Evolutionary conservation across 2,329 filamentous ascomycete genomes (phyloP).

Genomic region (Chlorencoelia australis): DNA sequence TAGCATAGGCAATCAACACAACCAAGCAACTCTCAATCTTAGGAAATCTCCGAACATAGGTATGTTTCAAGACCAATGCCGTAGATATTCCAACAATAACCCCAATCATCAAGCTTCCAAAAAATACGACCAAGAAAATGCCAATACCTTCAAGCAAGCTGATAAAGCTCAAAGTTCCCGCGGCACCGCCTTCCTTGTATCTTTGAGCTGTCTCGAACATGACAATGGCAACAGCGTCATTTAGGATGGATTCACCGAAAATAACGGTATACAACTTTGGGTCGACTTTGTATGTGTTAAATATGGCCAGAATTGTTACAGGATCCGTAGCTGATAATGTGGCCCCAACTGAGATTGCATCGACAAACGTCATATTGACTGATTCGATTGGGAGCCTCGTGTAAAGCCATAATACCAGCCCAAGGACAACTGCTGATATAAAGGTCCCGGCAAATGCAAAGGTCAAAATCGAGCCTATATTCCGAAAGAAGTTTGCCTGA

Average conservation of each 20-base stretch:
- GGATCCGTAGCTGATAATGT: conserved; percentile 95
- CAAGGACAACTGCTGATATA: conserved; percentile 91
- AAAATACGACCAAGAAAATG: conserved; percentile 93
- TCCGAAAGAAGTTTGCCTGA: conserved; percentile 98
- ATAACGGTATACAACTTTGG: conserved; percentile 98
- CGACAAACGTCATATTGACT: conserved; percentile 79
- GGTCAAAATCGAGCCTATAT: conserved; percentile 92
- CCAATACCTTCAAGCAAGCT: conserved; percentile 87
- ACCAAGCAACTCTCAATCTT: conserved; percentile 96
- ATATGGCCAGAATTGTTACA: conserved; percentile 95
- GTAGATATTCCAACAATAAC: conserved; percentile 78
- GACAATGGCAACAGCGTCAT: conserved; percentile 97
- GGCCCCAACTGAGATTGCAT: conserved; percentile 92
- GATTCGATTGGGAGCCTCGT: conserved; percentile 78
- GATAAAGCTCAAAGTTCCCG: conserved; percentile 60
- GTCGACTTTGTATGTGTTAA: conserved; percentile 98
- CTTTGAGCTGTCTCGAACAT: conserved; percentile 96
- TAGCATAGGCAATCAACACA: conserved; percentile 87
- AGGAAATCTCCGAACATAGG: conserved; percentile 80
- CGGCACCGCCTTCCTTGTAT: conserved; percentile 68
- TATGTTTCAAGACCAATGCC: conserved; percentile 86
- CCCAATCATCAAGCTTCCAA: conserved; percentile 84
- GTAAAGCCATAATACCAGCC: conserved; percentile 80
- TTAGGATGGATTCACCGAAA: conserved; percentile 95
- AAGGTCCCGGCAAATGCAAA: conserved; percentile 98